phyloP scores from a whole-genome alignment of 495 filamentous ascomycete genomes.

The Clavariopsis aquatica region DNA sequence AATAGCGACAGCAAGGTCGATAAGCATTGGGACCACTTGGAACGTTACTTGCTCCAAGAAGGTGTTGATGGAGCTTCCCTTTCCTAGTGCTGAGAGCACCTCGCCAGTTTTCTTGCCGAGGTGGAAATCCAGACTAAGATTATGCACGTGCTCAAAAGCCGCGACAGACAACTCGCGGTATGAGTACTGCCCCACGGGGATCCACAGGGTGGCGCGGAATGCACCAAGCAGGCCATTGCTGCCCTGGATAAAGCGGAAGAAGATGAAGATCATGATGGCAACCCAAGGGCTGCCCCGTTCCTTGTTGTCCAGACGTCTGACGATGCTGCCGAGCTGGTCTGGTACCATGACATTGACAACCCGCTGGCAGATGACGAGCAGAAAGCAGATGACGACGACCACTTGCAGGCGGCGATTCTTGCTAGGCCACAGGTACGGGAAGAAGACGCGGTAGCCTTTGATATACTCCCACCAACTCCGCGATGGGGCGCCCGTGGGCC shows the following conservation, averaged over 20 bases:
- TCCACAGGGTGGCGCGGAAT: constrained; percentile 80
- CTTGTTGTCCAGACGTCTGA: constrained; percentile 61
- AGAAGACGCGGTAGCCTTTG: constrained; percentile 82
- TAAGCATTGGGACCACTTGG: constrained; percentile 88
- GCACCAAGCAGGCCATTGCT: constrained; percentile 83
- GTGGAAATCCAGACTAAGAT: constrained; percentile 93
- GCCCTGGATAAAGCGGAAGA: constrained; percentile 84
- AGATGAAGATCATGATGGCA: constrained; percentile 74
- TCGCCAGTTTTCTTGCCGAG: constrained; percentile 95
- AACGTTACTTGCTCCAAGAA: constrained; percentile 97
- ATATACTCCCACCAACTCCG: constrained; percentile 90
- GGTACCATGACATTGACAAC: constrained; percentile 81
- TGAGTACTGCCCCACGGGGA: constrained; percentile 93
- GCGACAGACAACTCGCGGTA: constrained; percentile 93
- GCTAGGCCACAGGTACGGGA: constrained; percentile 91
- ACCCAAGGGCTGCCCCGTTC: constrained; percentile 57
- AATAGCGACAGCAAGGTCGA: constrained; percentile 86
- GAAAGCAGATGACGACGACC: constrained; percentile 75
- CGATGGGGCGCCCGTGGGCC: constrained; percentile 64
- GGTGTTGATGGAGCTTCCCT: constrained; percentile 92
- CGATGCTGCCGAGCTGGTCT: constrained; percentile 71
- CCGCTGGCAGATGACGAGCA: constrained; percentile 73
- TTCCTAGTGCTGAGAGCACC: constrained; percentile 90
- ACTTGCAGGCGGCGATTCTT: constrained; percentile 71
- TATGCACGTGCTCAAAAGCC: constrained; percentile 95